Percentiles rank a stretch among this genome's conserved stretches.
phyloP scores from a whole-genome alignment of 352 stramenopile genomes.

The Pythium monospermum region DNA sequence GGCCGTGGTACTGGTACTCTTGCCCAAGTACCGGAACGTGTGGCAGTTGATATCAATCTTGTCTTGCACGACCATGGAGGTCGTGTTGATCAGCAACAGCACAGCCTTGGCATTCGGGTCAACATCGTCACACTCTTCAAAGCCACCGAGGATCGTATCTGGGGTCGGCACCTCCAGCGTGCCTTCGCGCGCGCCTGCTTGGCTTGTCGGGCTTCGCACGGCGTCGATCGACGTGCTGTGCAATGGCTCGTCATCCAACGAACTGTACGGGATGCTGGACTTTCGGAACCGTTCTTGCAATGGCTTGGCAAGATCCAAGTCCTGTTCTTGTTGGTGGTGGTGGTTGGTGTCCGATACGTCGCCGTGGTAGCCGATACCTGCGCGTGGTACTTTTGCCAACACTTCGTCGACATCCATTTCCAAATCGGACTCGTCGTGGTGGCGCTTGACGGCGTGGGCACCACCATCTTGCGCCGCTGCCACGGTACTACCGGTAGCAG shows the following conservation, averaged over 20 bases:
- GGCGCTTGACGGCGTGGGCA: constrained; percentile 30
- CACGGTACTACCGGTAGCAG: neutral
- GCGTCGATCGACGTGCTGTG: constrained; percentile 33
- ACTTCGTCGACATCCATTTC: constrained; percentile 52
- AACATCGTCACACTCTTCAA: constrained; percentile 76
- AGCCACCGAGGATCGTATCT: constrained; percentile 72
- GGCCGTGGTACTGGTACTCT: neutral
- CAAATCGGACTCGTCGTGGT: constrained; percentile 45
- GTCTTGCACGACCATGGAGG: constrained; percentile 32
- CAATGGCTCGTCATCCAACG: constrained; percentile 54
- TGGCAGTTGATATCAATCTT: constrained; percentile 62
- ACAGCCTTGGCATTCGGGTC: constrained; percentile 66
- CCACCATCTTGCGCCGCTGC: neutral
- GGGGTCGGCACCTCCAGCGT: constrained; percentile 57
- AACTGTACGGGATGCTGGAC: constrained; percentile 72
- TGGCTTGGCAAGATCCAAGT: constrained; percentile 32
- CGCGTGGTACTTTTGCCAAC: constrained; percentile 58
- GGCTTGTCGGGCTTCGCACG: constrained; percentile 23
- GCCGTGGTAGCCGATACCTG: constrained; percentile 74
- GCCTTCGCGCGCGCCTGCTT: constrained; percentile 6
- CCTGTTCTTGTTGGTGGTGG: constrained; percentile 39
- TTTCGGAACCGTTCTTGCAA: constrained; percentile 75
- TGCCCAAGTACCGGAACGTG: constrained; percentile 59
- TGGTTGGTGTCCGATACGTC: constrained; percentile 57
- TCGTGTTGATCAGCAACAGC: constrained; percentile 42